phyloP scores from a whole-genome alignment of 805 yeast genomes.

The Naumovozyma castellii region DNA sequence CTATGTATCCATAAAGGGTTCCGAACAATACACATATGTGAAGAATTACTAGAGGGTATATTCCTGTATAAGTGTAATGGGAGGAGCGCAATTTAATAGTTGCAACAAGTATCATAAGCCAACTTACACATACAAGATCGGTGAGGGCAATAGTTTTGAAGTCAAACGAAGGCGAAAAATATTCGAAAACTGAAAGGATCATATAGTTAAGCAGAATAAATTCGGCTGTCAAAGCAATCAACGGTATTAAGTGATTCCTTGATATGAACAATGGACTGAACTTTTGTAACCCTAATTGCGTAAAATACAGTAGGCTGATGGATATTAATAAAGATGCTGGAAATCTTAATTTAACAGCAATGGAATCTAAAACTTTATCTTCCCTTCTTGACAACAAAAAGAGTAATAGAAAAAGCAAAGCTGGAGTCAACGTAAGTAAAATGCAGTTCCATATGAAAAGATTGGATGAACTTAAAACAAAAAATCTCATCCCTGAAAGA shows the following conservation, averaged over 20 bases:
- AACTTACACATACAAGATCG: slow-evolving; percentile 45
- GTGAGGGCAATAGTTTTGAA: slow-evolving; percentile 49
- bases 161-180: slow-evolving; percentile 41
- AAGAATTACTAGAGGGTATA: slow-evolving; percentile 38
- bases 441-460: slow-evolving; percentile 45
- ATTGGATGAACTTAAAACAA: slow-evolving; percentile 41
- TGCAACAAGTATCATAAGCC: slow-evolving; percentile 45
- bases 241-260: slow-evolving; percentile 39
- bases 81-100: slow-evolving; percentile 41
- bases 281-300: slow-evolving; percentile 34
- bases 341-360: slow-evolving; percentile 31
- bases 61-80: slow-evolving; percentile 41
- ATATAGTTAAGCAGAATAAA: slow-evolving; percentile 48
- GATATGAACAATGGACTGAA: slow-evolving; percentile 45
- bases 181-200: slow-evolving; percentile 35
- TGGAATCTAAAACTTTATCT: not conserved
- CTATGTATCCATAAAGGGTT: not conserved
- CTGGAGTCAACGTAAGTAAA: slow-evolving; percentile 46
- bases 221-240: slow-evolving; percentile 39
- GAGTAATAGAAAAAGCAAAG: slow-evolving; percentile 39
- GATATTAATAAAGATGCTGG: slow-evolving; percentile 51
- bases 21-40: slow-evolving; percentile 24
- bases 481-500: slow-evolving; percentile 47
- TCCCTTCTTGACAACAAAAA: slow-evolving; percentile 36
- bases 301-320: slow-evolving; percentile 27